A percentile compares a stretch with the other conserved stretches of the same genome.
Evolutionary conservation across 192 early-diverging fungal species (phyloP).

Genomic region (Dissophora globulifera): DNA sequence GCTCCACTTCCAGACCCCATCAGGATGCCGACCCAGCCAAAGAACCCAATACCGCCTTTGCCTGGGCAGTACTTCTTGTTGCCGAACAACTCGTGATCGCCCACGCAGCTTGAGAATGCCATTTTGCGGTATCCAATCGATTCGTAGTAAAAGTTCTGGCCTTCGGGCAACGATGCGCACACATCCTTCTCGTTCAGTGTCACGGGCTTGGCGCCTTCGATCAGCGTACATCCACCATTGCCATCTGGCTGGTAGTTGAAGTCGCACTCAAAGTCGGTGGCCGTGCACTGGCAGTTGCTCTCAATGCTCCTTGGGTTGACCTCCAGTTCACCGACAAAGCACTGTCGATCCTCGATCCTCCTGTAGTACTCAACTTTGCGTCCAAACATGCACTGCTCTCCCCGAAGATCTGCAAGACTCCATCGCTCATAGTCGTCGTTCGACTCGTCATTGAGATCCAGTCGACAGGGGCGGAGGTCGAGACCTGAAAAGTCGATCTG

Average conservation of each 20-base stretch:
- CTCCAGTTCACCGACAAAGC: constrained; percentile 81
- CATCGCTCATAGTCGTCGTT: constrained; percentile 80
- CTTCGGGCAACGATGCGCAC: constrained; percentile 63
- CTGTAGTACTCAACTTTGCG: constrained; percentile 78
- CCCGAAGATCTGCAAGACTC: constrained; percentile 61
- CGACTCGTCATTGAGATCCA: constrained; percentile 53
- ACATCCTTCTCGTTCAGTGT: constrained; percentile 42
- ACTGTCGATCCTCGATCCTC: constrained; percentile 70
- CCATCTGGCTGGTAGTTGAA: constrained; percentile 80
- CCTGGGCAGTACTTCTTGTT: constrained; percentile 76
- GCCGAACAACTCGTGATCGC: constrained; percentile 69
- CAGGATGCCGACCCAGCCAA: constrained; percentile 39
- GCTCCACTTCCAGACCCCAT: constrained; percentile 26
- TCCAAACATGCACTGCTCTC: constrained; percentile 73
- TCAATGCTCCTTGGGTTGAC: constrained; percentile 63
- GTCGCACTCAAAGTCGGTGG: constrained; percentile 91
- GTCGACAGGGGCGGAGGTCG: constrained; percentile 47
- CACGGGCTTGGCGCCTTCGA: constrained; percentile 65
- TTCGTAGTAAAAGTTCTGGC: constrained; percentile 72
- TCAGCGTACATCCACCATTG: constrained; percentile 71
- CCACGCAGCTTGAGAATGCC: constrained; percentile 83
- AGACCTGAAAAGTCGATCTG: constrained; percentile 62
- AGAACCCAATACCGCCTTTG: constrained; percentile 53
- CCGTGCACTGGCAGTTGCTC: constrained; percentile 78
- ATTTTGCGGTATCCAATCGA: constrained; percentile 91